Evolutionary conservation across 2,329 filamentous ascomycete species (phyloP), one percentile per base, ranked within the genome.

Genomic region (Bipolaris gigantea): DNA sequence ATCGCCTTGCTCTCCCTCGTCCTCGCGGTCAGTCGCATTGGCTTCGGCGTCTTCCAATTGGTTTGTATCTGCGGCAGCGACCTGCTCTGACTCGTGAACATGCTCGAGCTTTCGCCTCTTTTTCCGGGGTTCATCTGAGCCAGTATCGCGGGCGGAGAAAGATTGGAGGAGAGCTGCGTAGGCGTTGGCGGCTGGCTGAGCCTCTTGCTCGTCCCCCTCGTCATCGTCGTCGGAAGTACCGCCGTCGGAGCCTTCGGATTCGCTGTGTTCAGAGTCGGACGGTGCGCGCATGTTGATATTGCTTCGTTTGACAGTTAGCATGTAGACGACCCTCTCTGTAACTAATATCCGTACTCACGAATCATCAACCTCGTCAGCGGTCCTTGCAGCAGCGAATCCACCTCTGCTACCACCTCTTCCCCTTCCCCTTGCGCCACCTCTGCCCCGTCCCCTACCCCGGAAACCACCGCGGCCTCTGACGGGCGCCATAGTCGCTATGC

Each of bases 91-190:
- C 9, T 47, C 19, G 16, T 52, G 40, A 5, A 53, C 50, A 50
- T 66, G 66, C 7, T 76, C 73, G 13, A 84, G 64, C 70, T 83
- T 87, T 63, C 82, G 76, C 63, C 79, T 80, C 66, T 81, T 86
- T 18, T 75, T 76, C 44, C 75, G 76, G 6, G 80, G 81, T 32
- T 77, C 77, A 18, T 74, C 74, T 3, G 73, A 61, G 11, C 75
- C 71, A 15, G 72, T 67, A 35, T 59, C 70, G 57, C 45, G 54
- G 25, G 53, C 49, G 19, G 60, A 59, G 19, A 87, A 77, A 2
- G 84, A 77, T 57, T 84, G 79, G 15, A 88, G 73, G 15, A 88
- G 74, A 43, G 79, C 74, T 50, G 80, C 82, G 66, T 87, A 88
- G 9, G 83, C 80, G 53, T 72, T 74, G 4, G 69, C 61, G 21